phyloP scores from a whole-genome alignment of 768 basidiomycete genomes.

The Polyporus arcularius region DNA sequence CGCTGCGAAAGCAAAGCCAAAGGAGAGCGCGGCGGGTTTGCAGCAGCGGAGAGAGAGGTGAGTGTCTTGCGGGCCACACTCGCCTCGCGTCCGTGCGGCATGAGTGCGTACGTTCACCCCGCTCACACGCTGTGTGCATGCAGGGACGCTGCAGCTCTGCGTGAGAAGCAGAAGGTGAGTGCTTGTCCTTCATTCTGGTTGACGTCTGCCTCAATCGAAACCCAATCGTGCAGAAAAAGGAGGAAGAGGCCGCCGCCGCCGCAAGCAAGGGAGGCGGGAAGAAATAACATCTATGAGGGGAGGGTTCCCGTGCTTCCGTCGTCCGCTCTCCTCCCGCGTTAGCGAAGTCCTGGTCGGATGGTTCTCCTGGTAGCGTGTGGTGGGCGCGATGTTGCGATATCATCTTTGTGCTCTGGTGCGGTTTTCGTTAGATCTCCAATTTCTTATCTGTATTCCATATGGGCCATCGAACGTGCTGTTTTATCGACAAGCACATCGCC shows the following conservation, averaged over 20 bases:
- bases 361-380: not conserved
- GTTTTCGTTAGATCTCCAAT: not conserved
- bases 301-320: conserved; percentile 16
- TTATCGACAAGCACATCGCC: not conserved
- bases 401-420: no score
- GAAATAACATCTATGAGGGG: conserved; percentile 29
- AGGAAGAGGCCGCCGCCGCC: conserved; percentile 27
- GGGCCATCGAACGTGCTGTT: not conserved
- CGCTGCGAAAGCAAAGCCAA: conserved; percentile 44
- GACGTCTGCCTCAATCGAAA: not conserved
- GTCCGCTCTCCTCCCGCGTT: not conserved
- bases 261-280: conserved; percentile 16
- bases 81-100: no score
- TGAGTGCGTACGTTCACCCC: no score
- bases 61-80: conserved; percentile 32
- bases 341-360: no score
- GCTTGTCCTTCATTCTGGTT: not conserved
- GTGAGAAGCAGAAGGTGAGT: conserved; percentile 78
- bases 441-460: not conserved
- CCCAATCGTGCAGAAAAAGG: conserved; percentile 31
- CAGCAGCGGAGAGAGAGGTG: conserved; percentile 78
- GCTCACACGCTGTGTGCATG: conserved; percentile 16
- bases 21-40: conserved; percentile 64
- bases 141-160: conserved; percentile 76
- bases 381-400: not conserved